Conservation (phyloP, 768 basidiomycete genomes). For the Dioszegia crocea region DNA sequence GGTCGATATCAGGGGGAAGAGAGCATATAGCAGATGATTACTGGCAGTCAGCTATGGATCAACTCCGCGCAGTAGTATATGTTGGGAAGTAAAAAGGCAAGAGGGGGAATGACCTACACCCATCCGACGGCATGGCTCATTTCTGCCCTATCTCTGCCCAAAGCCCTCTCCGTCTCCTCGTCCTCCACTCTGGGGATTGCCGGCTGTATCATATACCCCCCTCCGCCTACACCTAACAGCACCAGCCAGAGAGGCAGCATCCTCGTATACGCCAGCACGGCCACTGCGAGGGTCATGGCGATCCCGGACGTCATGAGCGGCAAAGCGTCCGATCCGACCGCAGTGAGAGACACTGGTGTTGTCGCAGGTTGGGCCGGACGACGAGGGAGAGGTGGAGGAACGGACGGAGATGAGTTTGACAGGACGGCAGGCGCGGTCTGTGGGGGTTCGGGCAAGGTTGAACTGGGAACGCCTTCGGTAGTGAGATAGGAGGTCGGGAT, state of each 20-base stretch:
- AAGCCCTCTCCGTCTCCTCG: background rate
- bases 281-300: background rate
- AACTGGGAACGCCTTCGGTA: background rate
- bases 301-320: slow-evolving; percentile 1
- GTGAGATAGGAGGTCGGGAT: background rate
- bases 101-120: slow-evolving; percentile 7
- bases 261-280: slow-evolving; percentile 2
- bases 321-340: background rate
- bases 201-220: background rate
- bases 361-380: background rate
- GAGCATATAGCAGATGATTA: slow-evolving; percentile 43
- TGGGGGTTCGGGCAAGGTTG: background rate
- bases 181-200: background rate
- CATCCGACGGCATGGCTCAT: slow-evolving; percentile 6
- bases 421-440: background rate
- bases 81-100: too few relatives aligned
- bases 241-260: slow-evolving; percentile 5
- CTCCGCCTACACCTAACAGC: background rate
- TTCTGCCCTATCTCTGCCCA: background rate
- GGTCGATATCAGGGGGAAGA: slow-evolving; percentile 48
- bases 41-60: slow-evolving; percentile 1
- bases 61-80: background rate
- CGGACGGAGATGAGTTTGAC: background rate
- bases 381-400: background rate
- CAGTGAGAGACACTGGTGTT: background rate